Evolutionary conservation across 352 stramenopile species (phyloP).

Genomic region (Vaucheria bursata): DNA sequence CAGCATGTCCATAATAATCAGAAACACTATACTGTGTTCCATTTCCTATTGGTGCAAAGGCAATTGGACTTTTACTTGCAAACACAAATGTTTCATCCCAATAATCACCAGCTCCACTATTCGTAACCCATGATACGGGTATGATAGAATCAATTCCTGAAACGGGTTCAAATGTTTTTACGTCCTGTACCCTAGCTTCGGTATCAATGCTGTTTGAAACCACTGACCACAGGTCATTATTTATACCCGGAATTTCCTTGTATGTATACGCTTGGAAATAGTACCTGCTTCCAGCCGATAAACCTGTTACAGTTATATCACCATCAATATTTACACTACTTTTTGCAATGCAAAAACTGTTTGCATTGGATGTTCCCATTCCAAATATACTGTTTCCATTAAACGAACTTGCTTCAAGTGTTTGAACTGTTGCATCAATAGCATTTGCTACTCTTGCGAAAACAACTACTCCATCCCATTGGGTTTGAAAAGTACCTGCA

Average conservation of each 20-base stretch:
- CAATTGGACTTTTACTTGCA: slow-evolving; percentile 8
- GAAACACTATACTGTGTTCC: slow-evolving; percentile 7
- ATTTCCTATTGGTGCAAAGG: slow-evolving; percentile 7
- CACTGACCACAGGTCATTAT: slow-evolving; percentile 6
- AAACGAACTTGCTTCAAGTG: slow-evolving; percentile 7
- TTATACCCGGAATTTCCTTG: slow-evolving; percentile 7
- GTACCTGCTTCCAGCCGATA: slow-evolving; percentile 4
- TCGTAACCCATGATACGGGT: slow-evolving; percentile 5
- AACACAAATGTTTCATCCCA: slow-evolving; percentile 8
- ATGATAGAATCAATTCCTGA: slow-evolving; percentile 8
- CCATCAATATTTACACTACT: slow-evolving; percentile 8
- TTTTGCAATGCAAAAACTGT: slow-evolving; percentile 8
- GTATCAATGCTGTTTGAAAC: slow-evolving; percentile 8
- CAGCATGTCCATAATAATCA: slow-evolving; percentile 8
- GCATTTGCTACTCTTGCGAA: slow-evolving; percentile 6
- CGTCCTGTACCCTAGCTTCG: slow-evolving; percentile 4
- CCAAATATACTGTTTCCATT: slow-evolving; percentile 8
- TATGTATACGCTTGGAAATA: slow-evolving; percentile 8
- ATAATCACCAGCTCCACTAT: slow-evolving; percentile 7
- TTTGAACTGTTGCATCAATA: slow-evolving; percentile 8
- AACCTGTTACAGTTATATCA: slow-evolving; percentile 8
- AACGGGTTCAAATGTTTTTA: slow-evolving; percentile 8
- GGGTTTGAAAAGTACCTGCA: slow-evolving; percentile 6
- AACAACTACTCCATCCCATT: slow-evolving; percentile 7
- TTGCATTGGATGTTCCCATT: slow-evolving; percentile 7